Base-by-base conservation (phyloP, 2,329 filamentous ascomycete genomes). In the Neopestalotiopsis sp. region DNA sequence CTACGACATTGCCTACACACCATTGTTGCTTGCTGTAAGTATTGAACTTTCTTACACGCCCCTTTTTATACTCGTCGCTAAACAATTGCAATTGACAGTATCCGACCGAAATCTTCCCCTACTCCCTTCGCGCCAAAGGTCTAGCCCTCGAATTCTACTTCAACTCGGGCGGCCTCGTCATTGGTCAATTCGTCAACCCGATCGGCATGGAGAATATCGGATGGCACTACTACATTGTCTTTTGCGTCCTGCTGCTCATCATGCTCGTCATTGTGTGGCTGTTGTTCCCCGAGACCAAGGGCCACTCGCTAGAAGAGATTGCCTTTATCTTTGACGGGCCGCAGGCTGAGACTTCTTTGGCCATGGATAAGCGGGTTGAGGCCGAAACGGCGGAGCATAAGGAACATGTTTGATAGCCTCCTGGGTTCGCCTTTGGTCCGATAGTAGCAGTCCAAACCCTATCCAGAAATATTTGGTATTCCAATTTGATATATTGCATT, bases 141-240 rank as follows among this genome's bases (percentile, higher is more conserved):
- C 75, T 82, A 0, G 74, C 75, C 1, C 69, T 76, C 6, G 71
- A 17, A 75, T 78, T 0, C 77, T 79, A 49, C 73, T 78, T 3
- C 78, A 79, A 53, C 45, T 53, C 45, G 1, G 45, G 45, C 17
- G 45, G 45, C n/a, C 45, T 56, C 74, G 79, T 49, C 77, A 74
- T 3, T 86, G 90, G 17, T 13, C 24, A 17, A n/a, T 59, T 59
- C 20, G 57, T 34, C 5, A 85, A 85, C 38, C 88, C 88, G 0
- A 84, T 86, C 66, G 88, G 83, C 0, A 75, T 90, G 0, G 82
- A 80, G 0, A 74, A 81, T 2, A 83, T 89, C 32, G 80, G 81
- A 0, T 89, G 86, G 81, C 84, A 80, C 72, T 89, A 86, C 70
- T 90, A 89, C 77, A 86, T 89, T 70, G 81, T 90, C 17, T 90